Evolutionary conservation across 2,329 filamentous ascomycete genomes (phyloP).

Genomic region (Berkeleyomyces rouxiae): DNA sequence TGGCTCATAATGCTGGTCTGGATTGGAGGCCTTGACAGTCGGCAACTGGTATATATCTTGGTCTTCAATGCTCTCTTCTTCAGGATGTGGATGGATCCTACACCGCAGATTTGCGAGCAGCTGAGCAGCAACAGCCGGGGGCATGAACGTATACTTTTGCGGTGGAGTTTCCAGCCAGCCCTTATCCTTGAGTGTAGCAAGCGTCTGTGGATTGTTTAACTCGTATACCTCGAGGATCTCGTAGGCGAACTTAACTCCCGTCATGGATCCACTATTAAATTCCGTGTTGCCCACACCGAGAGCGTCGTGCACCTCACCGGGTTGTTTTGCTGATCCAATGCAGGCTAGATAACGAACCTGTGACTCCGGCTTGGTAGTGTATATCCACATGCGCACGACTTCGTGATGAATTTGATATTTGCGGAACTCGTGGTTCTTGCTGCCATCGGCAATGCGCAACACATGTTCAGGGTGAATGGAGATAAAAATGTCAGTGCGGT

Average conservation of each 20-base stretch:
- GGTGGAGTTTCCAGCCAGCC: conserved; percentile 37
- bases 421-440: conserved; percentile 38
- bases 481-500: conserved; percentile 37
- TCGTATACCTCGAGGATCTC: conserved; percentile 42
- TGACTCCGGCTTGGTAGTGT: conserved; percentile 30
- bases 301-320: conserved; percentile 29
- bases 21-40: background rate
- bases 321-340: conserved; percentile 30
- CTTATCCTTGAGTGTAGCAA: conserved; percentile 34
- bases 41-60: background rate
- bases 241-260: conserved; percentile 29
- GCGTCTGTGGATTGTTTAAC: conserved; percentile 40
- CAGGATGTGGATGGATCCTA: background rate
- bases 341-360: conserved; percentile 43
- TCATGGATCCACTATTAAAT: conserved; percentile 27
- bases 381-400: conserved; percentile 47
- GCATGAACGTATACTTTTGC: conserved; percentile 36
- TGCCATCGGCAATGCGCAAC: conserved; percentile 31
- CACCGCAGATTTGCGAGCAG: conserved; percentile 41
- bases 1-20: background rate
- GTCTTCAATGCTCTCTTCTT: conserved; percentile 15
- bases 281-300: conserved; percentile 34
- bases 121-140: conserved; percentile 39
- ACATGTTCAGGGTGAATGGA: conserved; percentile 32
- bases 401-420: conserved; percentile 36